Conservation (phyloP, 208 protist genomes). For the Lotmaria passim region DNA sequence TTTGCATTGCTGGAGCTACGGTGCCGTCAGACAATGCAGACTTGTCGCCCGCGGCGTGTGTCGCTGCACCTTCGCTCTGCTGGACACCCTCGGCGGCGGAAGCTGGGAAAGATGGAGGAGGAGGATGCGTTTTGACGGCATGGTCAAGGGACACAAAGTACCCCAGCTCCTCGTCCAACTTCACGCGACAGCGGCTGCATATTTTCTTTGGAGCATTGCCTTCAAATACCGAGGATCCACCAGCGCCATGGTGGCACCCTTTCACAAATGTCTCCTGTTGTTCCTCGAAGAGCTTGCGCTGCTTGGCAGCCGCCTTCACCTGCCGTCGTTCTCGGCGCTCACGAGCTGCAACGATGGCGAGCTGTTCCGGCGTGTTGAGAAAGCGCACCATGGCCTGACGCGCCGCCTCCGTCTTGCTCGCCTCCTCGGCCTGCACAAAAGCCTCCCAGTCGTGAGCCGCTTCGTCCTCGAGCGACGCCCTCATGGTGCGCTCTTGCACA, state of each 20-base stretch:
- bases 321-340: constrained; percentile 45
- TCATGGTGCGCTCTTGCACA: constrained; percentile 41
- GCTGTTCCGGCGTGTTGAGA: constrained; percentile 80
- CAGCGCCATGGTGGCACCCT: constrained; percentile 65
- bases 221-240: constrained; percentile 63
- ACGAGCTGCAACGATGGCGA: constrained; percentile 56
- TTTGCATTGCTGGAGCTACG: not conserved
- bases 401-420: constrained; percentile 48
- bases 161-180: constrained; percentile 65
- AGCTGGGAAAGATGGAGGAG: constrained; percentile 4
- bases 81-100: not conserved
- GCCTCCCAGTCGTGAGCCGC: constrained; percentile 24
- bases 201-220: constrained; percentile 44
- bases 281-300: constrained; percentile 41
- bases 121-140: constrained; percentile 20
- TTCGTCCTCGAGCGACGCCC: constrained; percentile 35
- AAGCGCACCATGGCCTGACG: constrained; percentile 66
- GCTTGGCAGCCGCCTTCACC: constrained; percentile 31
- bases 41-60: not conserved
- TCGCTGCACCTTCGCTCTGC: not conserved
- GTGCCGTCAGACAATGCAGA: not conserved
- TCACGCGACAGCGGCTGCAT: constrained; percentile 70
- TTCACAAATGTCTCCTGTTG: constrained; percentile 65
- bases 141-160: constrained; percentile 72
- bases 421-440: constrained; percentile 32